A percentile compares a stretch with the other conserved stretches of the same genome.
These are phyloP conservation scores for Sanghuangporus baumii DNA, from an alignment of 1,284 basidiomycete species.

Conservation along the genomic window DNA sequence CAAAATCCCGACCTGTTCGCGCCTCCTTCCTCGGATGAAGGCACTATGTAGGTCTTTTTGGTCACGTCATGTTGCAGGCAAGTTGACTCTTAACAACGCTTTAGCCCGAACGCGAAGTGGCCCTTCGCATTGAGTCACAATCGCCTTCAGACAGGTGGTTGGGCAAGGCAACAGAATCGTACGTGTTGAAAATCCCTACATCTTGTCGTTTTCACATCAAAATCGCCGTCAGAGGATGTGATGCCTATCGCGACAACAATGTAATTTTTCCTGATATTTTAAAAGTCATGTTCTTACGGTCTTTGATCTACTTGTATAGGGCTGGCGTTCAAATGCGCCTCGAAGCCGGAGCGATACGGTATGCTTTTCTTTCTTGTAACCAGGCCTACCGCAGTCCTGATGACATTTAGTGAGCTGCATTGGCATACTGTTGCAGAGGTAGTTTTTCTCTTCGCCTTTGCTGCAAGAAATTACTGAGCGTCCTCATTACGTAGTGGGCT, in stretches of 20 bases:
- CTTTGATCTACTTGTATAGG: conserved; percentile 30
- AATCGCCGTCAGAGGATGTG: conserved; percentile 33
- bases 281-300: background rate
- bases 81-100: background rate
- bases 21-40: conserved; percentile 61
- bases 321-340: conserved; percentile 69
- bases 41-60: conserved; percentile 43
- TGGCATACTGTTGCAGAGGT: conserved; percentile 70
- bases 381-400: background rate
- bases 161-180: conserved; percentile 69
- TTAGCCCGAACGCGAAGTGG: conserved; percentile 62
- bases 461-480: conserved; percentile 25
- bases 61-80: background rate
- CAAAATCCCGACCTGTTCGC: conserved; percentile 60
- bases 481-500: conserved; percentile 44
- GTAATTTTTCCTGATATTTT: conserved; percentile 26
- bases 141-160: conserved; percentile 64
- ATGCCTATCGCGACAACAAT: conserved; percentile 53
- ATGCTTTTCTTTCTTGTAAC: conserved; percentile 19
- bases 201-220: background rate
- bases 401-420: conserved; percentile 52
- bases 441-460: conserved; percentile 19
- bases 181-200: conserved; percentile 15
- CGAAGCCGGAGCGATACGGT: conserved; percentile 60
- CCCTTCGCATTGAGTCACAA: conserved; percentile 65